phyloP scores from a whole-genome alignment of 83 land plant genomes.

The Thuja plicata region DNA sequence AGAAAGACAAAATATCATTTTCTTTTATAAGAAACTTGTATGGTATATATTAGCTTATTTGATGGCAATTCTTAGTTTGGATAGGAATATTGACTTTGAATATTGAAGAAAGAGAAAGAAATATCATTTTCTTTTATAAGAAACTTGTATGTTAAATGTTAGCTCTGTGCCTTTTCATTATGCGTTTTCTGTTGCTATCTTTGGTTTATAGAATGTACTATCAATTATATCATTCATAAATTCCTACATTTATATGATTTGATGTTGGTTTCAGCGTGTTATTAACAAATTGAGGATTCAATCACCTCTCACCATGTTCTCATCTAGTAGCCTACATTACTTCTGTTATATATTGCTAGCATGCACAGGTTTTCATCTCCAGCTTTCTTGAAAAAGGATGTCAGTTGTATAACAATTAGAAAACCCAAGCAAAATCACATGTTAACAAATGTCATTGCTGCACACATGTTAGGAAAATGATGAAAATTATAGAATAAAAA shows the following conservation, averaged over 20 bases:
- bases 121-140: neutral
- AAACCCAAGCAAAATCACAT: too few species aligned
- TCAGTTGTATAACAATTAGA: too few species aligned
- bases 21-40: neutral
- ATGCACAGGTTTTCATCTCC: neutral
- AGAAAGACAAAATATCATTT: neutral
- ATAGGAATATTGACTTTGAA: neutral
- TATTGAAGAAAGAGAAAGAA: neutral
- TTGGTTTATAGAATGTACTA: neutral
- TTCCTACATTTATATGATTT: neutral
- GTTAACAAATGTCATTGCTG: too few species aligned
- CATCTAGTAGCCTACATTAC: neutral
- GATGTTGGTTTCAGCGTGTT: neutral
- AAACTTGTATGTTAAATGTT: too few species aligned
- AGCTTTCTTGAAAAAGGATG: neutral
- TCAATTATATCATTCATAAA: neutral
- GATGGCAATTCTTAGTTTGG: neutral
- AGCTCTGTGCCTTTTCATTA: neutral
- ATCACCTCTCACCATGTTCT: neutral
- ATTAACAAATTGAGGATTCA: neutral
- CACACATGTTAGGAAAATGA: too few species aligned
- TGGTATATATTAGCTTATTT: neutral
- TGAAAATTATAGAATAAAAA: too few species aligned
- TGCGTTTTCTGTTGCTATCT: too few species aligned
- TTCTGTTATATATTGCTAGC: neutral